A percentile compares a stretch with the other conserved stretches of the same genome.
These are phyloP conservation scores for Paraphoma chrysanthemicola DNA, from an alignment of 2,329 filamentous ascomycete genomes.

Conservation along the genomic window DNA sequence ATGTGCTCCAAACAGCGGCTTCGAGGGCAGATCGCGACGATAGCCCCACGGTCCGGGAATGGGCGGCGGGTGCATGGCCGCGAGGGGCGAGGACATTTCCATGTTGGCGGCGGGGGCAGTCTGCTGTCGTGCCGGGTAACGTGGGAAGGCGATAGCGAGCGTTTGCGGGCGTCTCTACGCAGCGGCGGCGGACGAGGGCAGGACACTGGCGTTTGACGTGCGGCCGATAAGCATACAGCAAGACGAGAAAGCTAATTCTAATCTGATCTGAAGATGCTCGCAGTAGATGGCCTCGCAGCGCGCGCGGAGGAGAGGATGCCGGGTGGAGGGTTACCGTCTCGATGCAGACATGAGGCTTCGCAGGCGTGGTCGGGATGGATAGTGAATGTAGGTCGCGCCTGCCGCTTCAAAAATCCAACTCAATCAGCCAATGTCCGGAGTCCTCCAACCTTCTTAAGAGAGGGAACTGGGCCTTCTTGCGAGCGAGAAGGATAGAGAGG, in stretches of 20 bases:
- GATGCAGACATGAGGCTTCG: constrained; percentile 31
- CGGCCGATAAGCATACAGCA: constrained; percentile 44
- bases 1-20: constrained; percentile 61
- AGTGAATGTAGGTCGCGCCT: constrained; percentile 35
- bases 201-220: constrained; percentile 19
- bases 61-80: constrained; percentile 83
- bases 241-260: constrained; percentile 50
- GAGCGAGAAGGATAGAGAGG: constrained; percentile 48
- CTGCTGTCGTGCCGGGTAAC: constrained; percentile 65
- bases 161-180: constrained; percentile 27
- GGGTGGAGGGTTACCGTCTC: constrained; percentile 25
- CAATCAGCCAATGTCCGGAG: constrained; percentile 35
- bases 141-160: constrained; percentile 24
- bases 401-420: constrained; percentile 29
- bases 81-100: constrained; percentile 93
- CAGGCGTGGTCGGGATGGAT: constrained; percentile 24
- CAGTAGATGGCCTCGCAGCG: constrained; percentile 29
- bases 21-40: constrained; percentile 62
- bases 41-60: constrained; percentile 70
- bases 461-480: constrained; percentile 45
- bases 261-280: constrained; percentile 49
- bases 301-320: constrained; percentile 20
- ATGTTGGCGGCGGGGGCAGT: constrained; percentile 57
- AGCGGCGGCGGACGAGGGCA: constrained; percentile 21
- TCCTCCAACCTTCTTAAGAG: constrained; percentile 27